These are phyloP conservation scores for Penicillium paneum DNA, from an alignment of 2,329 filamentous ascomycete genomes.

Conservation along the genomic window DNA sequence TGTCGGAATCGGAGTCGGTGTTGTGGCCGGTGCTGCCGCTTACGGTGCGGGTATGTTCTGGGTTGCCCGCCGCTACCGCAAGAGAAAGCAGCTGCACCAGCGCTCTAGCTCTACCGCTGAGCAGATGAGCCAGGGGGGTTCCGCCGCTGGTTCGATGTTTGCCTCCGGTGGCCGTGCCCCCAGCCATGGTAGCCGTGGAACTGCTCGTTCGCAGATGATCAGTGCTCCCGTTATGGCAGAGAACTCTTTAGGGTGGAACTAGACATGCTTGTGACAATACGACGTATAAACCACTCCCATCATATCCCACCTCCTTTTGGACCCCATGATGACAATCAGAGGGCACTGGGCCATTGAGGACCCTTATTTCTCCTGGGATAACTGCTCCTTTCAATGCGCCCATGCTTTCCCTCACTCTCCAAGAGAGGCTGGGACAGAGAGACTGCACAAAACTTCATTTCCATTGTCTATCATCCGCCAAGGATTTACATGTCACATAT, in stretches of 20 bases:
- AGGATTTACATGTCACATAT: constrained; percentile 27
- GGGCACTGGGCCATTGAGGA: not conserved
- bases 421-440: constrained; percentile 8
- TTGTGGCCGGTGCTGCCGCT: constrained; percentile 73
- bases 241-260: constrained; percentile 96
- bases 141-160: constrained; percentile 38
- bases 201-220: constrained; percentile 68
- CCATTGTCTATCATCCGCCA: constrained; percentile 23
- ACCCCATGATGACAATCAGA: constrained; percentile 2
- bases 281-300: constrained; percentile 13
- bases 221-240: constrained; percentile 87
- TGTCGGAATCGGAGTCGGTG: constrained; percentile 69
- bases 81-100: constrained; percentile 73
- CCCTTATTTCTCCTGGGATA: not conserved
- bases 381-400: not conserved
- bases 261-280: constrained; percentile 35
- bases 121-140: constrained; percentile 64
- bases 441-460: constrained; percentile 26
- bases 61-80: constrained; percentile 84
- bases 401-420: constrained; percentile 1
- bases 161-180: constrained; percentile 47
- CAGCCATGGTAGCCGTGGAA: constrained; percentile 66
- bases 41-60: constrained; percentile 95
- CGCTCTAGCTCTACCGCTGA: constrained; percentile 68
- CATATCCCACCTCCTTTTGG: constrained; percentile 3